A percentile compares a stretch with the other conserved stretches of the same genome.
phyloP scores from a whole-genome alignment of 1,139 yeast species.

The Magnusiomyces fungicola region DNA sequence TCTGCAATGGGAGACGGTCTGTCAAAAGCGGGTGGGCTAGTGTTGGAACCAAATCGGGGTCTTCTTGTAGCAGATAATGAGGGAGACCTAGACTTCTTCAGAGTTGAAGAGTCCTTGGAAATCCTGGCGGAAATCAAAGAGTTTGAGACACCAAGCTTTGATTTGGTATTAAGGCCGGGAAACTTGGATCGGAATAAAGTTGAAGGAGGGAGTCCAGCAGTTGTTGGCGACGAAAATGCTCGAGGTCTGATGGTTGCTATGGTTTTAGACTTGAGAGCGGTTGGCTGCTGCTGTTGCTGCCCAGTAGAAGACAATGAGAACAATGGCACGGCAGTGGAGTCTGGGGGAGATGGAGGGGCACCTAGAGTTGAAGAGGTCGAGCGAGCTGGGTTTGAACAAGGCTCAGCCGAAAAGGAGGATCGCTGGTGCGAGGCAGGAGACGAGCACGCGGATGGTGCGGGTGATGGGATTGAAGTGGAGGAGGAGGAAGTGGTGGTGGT shows the following conservation, averaged over 20 bases:
- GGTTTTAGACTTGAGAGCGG: no score
- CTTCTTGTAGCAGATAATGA: no score
- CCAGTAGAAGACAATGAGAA: not conserved
- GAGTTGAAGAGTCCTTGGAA: no score
- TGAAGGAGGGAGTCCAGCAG: not conserved
- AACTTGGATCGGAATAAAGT: not conserved
- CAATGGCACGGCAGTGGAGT: not conserved
- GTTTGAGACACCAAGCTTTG: not conserved
- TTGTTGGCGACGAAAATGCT: not conserved
- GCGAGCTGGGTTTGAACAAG: not conserved
- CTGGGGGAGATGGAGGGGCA: constrained; percentile 1
- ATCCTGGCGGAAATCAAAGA: constrained; percentile 1
- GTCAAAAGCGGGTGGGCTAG: no score
- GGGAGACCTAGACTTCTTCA: no score
- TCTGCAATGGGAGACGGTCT: no score
- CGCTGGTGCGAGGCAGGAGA: not conserved
- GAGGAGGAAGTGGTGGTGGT: not conserved
- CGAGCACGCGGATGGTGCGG: not conserved
- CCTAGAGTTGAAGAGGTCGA: not conserved
- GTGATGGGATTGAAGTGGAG: not conserved
- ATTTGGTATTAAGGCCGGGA: not conserved
- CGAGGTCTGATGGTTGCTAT: no score
- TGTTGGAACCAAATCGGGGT: no score
- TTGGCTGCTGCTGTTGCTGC: no score
- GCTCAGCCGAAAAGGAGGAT: not conserved